Evolutionary conservation across 768 basidiomycete species (phyloP), one percentile per base, ranked within the genome.

Genomic region (Pleurotus platypus): DNA sequence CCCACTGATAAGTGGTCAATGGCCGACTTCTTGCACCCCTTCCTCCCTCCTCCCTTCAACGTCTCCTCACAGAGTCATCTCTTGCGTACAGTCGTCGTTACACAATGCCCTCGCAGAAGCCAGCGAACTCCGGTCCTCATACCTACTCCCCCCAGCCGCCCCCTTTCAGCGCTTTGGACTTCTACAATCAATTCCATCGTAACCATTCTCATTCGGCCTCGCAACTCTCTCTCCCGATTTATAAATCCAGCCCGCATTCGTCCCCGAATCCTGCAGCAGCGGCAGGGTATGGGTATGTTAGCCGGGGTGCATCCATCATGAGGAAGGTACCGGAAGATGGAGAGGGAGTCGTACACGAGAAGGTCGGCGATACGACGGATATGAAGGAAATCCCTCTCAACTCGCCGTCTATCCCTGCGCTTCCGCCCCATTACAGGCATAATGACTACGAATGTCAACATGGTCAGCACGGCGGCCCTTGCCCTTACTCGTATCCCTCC

Each of bases 371-470:
- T 16, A 53, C 30, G 8, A 35, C 30, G 30, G 30, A 53, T 18
- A 16, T 53, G 37, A 30, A 38, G 15, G 38, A 53, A 37, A 53
- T 53, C 12, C 51, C 51, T 1, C 22, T 53, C 22, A 53, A 53
- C 24, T 53, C 51, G 15, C 51, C 51, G n/a, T 35, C 51, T 42
- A 53, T 53, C 16, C 60, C 49, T 66, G 62, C 27, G 35, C 24
- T 11, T 15, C 51, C 38, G 8, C 51, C 51, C 20, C 51, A 53
- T 39, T 53, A 53, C 51, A 35, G 51, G 13, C 51, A 53, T 40
- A 53, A 53, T n/a, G 51, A 53, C 51, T 53, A 26, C 22, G 51
- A 53, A 40, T 53, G 51, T n/a, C 51, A 53, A 18, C 51, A 40
- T 20, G 51, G 51, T 5, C 51, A 53, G 38, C 51, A 37, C 26